These are phyloP conservation scores for Alnus glutinosa DNA, from an alignment of 306 rosid species.

Conservation along the genomic window DNA sequence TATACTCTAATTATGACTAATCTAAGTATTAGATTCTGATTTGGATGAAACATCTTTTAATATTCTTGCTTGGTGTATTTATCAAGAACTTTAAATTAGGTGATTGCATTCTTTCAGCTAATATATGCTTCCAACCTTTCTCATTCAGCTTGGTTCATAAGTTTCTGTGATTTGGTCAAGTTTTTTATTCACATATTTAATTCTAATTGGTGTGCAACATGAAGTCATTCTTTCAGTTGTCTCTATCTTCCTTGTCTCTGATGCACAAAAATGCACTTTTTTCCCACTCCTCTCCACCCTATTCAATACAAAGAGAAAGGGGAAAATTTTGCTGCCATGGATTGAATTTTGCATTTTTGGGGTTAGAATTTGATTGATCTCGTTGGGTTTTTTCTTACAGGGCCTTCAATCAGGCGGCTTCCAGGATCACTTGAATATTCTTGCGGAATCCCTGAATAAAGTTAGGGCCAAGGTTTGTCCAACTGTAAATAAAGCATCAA, in stretches of 20 bases:
- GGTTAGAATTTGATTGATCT: conserved; percentile 6
- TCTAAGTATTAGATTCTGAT: background rate
- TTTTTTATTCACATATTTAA: background rate
- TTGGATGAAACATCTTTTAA: background rate
- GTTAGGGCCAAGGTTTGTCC: conserved; percentile 74
- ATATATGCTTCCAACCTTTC: background rate
- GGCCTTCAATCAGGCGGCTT: conserved; percentile 81
- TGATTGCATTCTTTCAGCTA: background rate
- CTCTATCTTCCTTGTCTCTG: background rate
- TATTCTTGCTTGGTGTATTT: background rate
- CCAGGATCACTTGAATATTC: conserved; percentile 66
- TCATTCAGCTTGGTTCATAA: background rate
- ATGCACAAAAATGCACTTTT: no score
- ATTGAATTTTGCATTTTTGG: background rate
- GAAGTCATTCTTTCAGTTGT: background rate
- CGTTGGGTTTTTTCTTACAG: conserved; percentile 32
- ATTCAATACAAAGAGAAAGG: background rate
- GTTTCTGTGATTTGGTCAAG: background rate
- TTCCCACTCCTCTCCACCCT: background rate
- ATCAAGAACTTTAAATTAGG: background rate
- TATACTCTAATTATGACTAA: background rate
- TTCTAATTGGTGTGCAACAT: background rate
- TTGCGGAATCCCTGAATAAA: conserved; percentile 74
- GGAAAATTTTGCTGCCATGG: background rate
- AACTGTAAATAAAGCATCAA: conserved; percentile 52